phyloP scores from a whole-genome alignment of 345 rosid species.

The Pugionium dolabratum region DNA sequence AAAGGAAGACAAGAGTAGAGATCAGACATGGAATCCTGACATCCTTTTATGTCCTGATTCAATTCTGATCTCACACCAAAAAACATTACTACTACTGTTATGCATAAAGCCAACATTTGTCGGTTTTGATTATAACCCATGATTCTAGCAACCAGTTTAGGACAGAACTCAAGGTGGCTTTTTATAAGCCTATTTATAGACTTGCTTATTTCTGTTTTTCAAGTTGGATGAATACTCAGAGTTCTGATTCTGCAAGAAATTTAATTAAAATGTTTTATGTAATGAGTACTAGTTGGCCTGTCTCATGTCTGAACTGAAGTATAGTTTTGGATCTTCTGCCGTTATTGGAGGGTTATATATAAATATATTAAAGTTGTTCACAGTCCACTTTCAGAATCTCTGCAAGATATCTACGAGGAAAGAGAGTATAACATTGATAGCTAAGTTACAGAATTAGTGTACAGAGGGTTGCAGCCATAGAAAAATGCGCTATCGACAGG shows the following conservation, averaged over 20 bases:
- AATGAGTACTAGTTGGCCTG: constrained; percentile 30
- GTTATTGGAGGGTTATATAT: not conserved
- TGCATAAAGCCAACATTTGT: constrained; percentile 21
- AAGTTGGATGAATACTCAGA: not conserved
- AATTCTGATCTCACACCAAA: constrained; percentile 42
- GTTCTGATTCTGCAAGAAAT: constrained; percentile 14
- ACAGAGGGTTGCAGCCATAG: not conserved
- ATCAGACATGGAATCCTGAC: constrained; percentile 42
- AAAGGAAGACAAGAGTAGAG: constrained; percentile 48
- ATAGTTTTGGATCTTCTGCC: not conserved
- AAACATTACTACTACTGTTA: constrained; percentile 32
- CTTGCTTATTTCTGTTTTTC: too few species aligned
- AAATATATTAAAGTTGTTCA: constrained; percentile 21
- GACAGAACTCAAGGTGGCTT: constrained; percentile 6
- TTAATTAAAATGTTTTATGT: constrained; percentile 15
- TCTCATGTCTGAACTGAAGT: constrained; percentile 16
- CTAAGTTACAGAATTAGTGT: not conserved
- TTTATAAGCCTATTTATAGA: constrained; percentile 8
- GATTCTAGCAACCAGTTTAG: not conserved
- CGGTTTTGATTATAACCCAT: constrained; percentile 35
- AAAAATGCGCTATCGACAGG: not conserved
- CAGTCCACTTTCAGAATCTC: constrained; percentile 24
- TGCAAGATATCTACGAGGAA: constrained; percentile 12
- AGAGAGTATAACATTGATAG: not conserved
- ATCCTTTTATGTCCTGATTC: constrained; percentile 42